Conservation (phyloP, 305 asterid genomes). For the Salvia sclarea region DNA sequence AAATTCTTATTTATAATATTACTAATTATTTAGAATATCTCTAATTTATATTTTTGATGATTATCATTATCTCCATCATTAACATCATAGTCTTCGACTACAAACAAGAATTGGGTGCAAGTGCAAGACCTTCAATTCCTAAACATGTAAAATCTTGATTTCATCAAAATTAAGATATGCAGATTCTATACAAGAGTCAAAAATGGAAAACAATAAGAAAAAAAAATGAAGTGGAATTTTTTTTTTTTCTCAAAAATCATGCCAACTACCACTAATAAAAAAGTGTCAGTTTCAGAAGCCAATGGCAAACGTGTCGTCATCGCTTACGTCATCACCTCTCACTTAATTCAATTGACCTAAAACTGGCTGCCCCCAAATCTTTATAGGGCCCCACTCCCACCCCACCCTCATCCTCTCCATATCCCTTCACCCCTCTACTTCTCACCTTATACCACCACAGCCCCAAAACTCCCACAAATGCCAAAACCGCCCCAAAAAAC, state of each 20-base stretch:
- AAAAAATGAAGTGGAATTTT: conserved; percentile 18
- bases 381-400: conserved; percentile 77
- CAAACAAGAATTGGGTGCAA: too few species aligned
- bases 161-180: not conserved
- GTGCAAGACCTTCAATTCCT: too few species aligned
- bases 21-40: too few species aligned
- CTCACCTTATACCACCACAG: conserved; percentile 47
- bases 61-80: too few species aligned
- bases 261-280: conserved; percentile 27
- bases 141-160: too few species aligned
- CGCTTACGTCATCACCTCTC: conserved; percentile 62
- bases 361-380: conserved; percentile 81
- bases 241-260: not conserved
- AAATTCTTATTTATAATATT: too few species aligned
- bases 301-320: conserved; percentile 35
- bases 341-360: conserved; percentile 78
- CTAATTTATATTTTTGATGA: too few species aligned
- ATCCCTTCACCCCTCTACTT: conserved; percentile 57
- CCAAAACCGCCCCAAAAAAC: conserved; percentile 54
- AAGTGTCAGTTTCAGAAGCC: conserved; percentile 26
- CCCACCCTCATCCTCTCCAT: conserved; percentile 54
- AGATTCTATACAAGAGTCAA: not conserved
- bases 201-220: not conserved
- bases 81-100: too few species aligned
- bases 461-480: conserved; percentile 53